Evolutionary conservation across 2,329 filamentous ascomycete genomes (phyloP).

Genomic region (Epichloe scottii): DNA sequence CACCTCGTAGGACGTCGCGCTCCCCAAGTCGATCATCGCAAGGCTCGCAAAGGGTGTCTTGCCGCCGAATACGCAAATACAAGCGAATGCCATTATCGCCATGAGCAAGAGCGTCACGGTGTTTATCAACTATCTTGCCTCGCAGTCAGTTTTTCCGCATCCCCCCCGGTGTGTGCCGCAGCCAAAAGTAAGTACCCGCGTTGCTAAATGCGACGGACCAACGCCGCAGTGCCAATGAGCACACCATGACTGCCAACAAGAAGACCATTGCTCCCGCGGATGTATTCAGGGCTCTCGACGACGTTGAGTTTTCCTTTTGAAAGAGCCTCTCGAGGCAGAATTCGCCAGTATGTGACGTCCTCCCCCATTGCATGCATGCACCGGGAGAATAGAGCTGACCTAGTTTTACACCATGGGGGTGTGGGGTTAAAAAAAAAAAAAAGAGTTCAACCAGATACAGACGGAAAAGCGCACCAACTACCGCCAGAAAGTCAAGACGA

Average conservation of each 20-base stretch:
- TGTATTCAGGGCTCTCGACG: conserved; percentile 65
- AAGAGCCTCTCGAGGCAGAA: conserved; percentile 57
- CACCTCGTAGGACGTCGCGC: conserved; percentile 51
- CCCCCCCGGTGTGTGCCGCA: too few species aligned
- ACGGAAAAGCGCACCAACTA: conserved; percentile 64
- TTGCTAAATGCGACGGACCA: neutral
- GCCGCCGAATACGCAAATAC: conserved; percentile 70
- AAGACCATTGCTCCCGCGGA: conserved; percentile 69
- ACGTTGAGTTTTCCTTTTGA: conserved; percentile 66
- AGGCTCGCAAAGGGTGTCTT: conserved; percentile 69
- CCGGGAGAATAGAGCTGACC: too few species aligned
- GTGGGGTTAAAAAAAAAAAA: too few species aligned
- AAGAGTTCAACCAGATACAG: conserved; percentile 62
- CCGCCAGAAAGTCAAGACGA: conserved; percentile 56
- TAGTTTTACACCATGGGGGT: too few species aligned
- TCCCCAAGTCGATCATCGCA: conserved; percentile 73
- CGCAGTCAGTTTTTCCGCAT: conserved; percentile 48
- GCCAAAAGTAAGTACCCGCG: too few species aligned
- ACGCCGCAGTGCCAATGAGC: conserved; percentile 53
- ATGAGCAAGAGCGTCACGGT: conserved; percentile 73
- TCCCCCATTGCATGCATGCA: too few species aligned
- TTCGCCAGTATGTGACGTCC: conserved; percentile 63
- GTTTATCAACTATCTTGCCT: conserved; percentile 69
- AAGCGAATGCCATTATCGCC: conserved; percentile 68
- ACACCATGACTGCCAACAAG: conserved; percentile 52